Percentiles rank a stretch among this genome's conserved stretches.
Evolutionary conservation across 75 land plant genomes (phyloP).

Genomic region (Isoetes taiwanensis): DNA sequence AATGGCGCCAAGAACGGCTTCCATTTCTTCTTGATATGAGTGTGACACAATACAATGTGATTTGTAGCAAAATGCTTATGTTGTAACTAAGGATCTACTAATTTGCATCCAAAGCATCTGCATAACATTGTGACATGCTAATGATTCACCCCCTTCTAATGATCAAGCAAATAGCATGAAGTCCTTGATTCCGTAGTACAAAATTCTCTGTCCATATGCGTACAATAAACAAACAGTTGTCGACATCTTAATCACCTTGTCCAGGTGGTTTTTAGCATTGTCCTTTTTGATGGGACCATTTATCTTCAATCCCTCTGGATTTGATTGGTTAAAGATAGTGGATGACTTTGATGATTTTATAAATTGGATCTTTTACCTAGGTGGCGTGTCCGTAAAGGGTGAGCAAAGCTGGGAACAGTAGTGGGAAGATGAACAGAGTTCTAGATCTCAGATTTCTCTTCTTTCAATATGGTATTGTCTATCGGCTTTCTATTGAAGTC

Average conservation of each 20-base stretch:
- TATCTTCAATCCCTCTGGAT: constrained; percentile 32
- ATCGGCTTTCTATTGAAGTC: constrained; percentile 51
- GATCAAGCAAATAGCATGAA: too few relatives aligned
- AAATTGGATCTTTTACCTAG: constrained; percentile 23
- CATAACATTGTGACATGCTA: too few relatives aligned
- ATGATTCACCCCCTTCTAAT: too few relatives aligned
- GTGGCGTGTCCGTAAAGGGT: constrained; percentile 15
- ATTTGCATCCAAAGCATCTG: too few relatives aligned
- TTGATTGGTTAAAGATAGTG: constrained; percentile 35
- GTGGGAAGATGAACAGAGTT: constrained; percentile 36
- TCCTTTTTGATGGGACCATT: constrained; percentile 26
- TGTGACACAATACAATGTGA: too few relatives aligned
- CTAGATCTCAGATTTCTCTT: constrained; percentile 67
- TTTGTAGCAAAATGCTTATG: too few relatives aligned
- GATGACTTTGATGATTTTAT: constrained; percentile 27
- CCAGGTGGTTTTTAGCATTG: constrained; percentile 27
- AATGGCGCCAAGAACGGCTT: too few relatives aligned
- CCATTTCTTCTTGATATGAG: too few relatives aligned
- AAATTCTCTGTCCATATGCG: too few relatives aligned
- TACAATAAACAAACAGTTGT: too few relatives aligned
- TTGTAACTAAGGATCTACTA: too few relatives aligned
- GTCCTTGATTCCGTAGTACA: too few relatives aligned
- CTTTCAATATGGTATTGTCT: constrained; percentile 88
- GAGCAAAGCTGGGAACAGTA: constrained; percentile 29
- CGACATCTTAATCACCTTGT: constrained; percentile 24